Percentiles rank a stretch among this genome's conserved stretches.
phyloP scores from a whole-genome alignment of 2,329 filamentous ascomycete species.

The Alternaria longipes region DNA sequence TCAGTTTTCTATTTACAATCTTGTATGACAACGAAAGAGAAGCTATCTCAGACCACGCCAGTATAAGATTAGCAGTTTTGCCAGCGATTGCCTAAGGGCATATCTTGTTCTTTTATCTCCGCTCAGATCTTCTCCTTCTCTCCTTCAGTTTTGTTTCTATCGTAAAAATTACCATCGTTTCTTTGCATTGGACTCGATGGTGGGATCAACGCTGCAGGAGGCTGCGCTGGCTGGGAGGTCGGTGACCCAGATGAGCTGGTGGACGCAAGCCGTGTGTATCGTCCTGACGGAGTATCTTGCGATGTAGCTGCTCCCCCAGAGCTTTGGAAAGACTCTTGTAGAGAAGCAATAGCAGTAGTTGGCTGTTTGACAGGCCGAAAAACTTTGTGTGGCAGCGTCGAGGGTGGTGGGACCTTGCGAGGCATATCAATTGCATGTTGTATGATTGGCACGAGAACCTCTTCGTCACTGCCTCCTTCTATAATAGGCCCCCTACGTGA shows the following conservation, averaged over 20 bases:
- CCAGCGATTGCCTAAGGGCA: too few relatives aligned
- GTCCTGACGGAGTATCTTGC: not conserved
- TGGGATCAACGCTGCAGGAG: too few relatives aligned
- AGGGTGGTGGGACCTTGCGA: not conserved
- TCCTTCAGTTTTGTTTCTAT: not conserved
- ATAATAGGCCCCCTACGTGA: not conserved
- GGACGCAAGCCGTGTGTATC: too few relatives aligned
- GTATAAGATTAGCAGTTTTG: too few relatives aligned
- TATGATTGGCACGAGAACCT: not conserved
- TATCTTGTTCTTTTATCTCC: too few relatives aligned
- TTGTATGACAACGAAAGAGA: too few relatives aligned
- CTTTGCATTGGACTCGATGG: not conserved
- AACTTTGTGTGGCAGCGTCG: fast-evolving
- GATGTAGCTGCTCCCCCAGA: not conserved
- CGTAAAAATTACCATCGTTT: not conserved
- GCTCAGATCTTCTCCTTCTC: not conserved
- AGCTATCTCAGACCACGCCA: too few relatives aligned
- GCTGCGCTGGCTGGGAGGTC: too few relatives aligned
- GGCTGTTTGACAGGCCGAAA: not conserved
- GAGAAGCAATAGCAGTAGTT: not conserved
- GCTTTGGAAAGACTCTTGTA: not conserved
- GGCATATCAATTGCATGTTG: not conserved
- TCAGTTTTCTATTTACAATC: too few relatives aligned
- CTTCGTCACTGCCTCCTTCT: not conserved
- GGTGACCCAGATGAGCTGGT: too few relatives aligned